Percentiles rank a stretch among this genome's conserved stretches.
Conservation (phyloP, 2,329 filamentous ascomycete genomes). For the Cladosporium sp. region DNA sequence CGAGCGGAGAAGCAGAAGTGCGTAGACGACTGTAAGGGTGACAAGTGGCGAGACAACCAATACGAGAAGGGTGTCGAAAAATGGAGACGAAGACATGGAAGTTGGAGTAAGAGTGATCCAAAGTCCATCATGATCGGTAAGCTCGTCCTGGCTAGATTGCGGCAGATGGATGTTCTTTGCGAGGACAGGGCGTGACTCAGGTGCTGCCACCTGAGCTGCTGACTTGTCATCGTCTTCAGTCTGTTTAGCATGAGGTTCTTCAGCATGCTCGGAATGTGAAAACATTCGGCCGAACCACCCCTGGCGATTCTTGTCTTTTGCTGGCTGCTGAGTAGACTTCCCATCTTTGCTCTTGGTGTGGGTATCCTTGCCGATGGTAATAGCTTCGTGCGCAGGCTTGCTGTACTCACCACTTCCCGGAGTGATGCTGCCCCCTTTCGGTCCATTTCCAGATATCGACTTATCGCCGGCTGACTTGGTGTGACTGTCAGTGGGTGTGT, state of each 20-base stretch:
- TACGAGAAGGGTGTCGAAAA: conserved; percentile 94
- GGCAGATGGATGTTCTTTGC: conserved; percentile 9
- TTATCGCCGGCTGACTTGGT: conserved; percentile 25
- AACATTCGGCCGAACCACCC: conserved; percentile 27
- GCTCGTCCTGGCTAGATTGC: conserved; percentile 7
- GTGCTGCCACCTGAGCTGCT: not conserved
- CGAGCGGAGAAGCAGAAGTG: conserved; percentile 78
- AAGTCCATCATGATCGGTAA: conserved; percentile 62
- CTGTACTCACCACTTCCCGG: conserved; percentile 69
- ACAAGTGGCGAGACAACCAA: conserved; percentile 92
- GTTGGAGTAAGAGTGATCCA: conserved; percentile 97
- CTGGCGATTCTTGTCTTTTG: conserved; percentile 14
- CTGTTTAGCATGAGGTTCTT: not conserved
- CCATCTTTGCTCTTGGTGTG: conserved; percentile 11
- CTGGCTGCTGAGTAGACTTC: conserved; percentile 15
- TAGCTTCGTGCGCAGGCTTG: conserved; percentile 33
- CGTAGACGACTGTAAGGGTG: conserved; percentile 88
- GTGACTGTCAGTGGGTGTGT: conserved; percentile 10
- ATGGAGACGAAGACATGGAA: conserved; percentile 79
- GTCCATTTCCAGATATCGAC: conserved; percentile 33
- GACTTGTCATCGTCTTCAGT: not conserved
- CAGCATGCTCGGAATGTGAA: conserved; percentile 1
- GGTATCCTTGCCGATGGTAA: conserved; percentile 16
- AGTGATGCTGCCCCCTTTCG: conserved; percentile 64
- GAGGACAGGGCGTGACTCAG: conserved; percentile 5